phyloP scores from a whole-genome alignment of 2,329 filamentous ascomycete genomes.

The Xylaria multiplex region DNA sequence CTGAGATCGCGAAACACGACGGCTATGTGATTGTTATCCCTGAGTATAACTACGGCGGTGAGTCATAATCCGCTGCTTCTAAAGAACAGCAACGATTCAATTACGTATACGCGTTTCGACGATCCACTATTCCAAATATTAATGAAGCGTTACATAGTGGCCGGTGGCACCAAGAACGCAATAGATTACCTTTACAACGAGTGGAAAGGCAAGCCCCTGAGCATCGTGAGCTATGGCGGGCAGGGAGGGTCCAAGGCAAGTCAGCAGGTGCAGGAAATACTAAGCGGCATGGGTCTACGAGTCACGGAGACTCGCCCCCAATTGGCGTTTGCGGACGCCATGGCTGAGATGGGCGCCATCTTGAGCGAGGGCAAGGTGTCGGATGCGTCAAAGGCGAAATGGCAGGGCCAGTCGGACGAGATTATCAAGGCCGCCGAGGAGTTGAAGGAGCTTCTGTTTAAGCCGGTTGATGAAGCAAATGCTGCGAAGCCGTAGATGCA shows the following conservation, averaged over 20 bases:
- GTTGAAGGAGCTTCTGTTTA: conserved; percentile 43
- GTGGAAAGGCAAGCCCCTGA: conserved; percentile 64
- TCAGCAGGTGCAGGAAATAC: conserved; percentile 44
- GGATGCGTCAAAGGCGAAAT: conserved; percentile 39
- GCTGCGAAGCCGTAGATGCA: conserved; percentile 24
- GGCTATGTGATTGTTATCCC: conserved; percentile 62
- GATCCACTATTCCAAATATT: not conserved
- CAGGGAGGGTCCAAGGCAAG: conserved; percentile 52
- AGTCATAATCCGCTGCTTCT: not conserved
- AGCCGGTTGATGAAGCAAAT: conserved; percentile 36
- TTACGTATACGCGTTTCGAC: not conserved
- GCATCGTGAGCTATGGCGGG: conserved; percentile 65
- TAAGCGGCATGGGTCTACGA: conserved; percentile 47
- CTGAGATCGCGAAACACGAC: conserved; percentile 55
- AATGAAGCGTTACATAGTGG: conserved; percentile 44
- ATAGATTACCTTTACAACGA: conserved; percentile 70
- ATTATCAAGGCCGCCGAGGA: conserved; percentile 44
- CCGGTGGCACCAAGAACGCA: conserved; percentile 68
- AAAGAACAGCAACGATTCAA: not conserved
- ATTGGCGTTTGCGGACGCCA: conserved; percentile 45
- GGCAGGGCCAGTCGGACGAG: conserved; percentile 37
- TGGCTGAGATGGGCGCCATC: conserved; percentile 38
- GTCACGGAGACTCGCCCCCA: conserved; percentile 48
- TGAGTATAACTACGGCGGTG: conserved; percentile 65
- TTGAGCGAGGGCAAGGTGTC: conserved; percentile 42